Evolutionary conservation across 2,329 filamentous ascomycete genomes (phyloP), one percentile per base, ranked within the genome.

Genomic region (Sclerotinia borealis): DNA sequence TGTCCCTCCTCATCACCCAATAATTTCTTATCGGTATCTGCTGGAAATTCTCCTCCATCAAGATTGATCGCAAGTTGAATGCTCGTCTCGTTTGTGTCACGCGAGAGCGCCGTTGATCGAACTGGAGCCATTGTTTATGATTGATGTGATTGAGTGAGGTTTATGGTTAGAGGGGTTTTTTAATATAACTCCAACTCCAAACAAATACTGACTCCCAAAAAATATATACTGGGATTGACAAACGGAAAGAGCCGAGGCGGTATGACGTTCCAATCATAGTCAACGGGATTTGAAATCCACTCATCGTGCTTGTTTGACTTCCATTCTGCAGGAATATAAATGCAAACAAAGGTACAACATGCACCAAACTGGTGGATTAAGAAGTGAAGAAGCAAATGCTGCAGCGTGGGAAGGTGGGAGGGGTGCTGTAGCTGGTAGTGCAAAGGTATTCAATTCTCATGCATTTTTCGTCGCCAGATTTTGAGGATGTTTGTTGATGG

Each of bases 31-130:
- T 89, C 83, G 62, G 84, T 85, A 45, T 88, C 82, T 17, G 84
- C 80, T 31, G 89, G 86, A 75, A 91, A 89, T 48, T 81, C 82
- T 72, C 93, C 95, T 75, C 95, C 95, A 78, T 99, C 95, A 66
- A 99, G 85, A 79, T 95, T 96, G 71, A 99, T 83, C 45, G 91
- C 91, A 68, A 98, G 83, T 75, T 95, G 88, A 77, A 99, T 96
- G 76, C 96, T 96, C 75, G 95, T 99, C 81, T 99, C 95, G 80
- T 98, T 98, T 73, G 95, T 99, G 78, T 93, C 89, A 76, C 95
- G 92, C 68, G 89, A 87, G 71, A 98, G 80, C 61, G 88, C 85
- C 58, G 91, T 87, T 76, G 88, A 91, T 74, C 93, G 90, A 49
- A 72, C 65, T 66, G 54, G 39, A 34, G 54, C 54, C 54, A 58